Conservation (phyloP, 108 stramenopile species). For the Nitzschia putrida region DNA sequence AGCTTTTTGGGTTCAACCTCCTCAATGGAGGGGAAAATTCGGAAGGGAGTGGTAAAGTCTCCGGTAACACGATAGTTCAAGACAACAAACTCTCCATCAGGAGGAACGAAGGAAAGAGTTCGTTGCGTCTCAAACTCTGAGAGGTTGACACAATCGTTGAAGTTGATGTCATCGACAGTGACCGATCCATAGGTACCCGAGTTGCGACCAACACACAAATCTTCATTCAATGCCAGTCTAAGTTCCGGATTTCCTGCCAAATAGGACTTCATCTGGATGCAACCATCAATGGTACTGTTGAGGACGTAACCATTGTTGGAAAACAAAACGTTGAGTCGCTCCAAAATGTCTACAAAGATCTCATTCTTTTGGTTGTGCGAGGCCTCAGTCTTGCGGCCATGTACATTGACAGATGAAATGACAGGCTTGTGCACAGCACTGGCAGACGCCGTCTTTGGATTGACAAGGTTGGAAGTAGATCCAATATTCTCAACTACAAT, state of each 20-base stretch:
- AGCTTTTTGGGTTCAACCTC: slow-evolving; percentile 89
- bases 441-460: slow-evolving; percentile 96
- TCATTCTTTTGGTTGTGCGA: slow-evolving; percentile 92
- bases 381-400: slow-evolving; percentile 60
- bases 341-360: slow-evolving; percentile 99
- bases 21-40: slow-evolving; percentile 94
- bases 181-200: slow-evolving; percentile 73
- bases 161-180: slow-evolving; percentile 95
- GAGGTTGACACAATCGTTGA: slow-evolving; percentile 97
- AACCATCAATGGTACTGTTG: slow-evolving; percentile 98
- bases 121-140: slow-evolving; percentile 91
- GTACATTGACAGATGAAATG: slow-evolving; percentile 78
- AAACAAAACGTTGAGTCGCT: slow-evolving; percentile 97
- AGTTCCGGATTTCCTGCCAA: slow-evolving; percentile 97
- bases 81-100: slow-evolving; percentile 99
- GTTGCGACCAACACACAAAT: slow-evolving; percentile 92
- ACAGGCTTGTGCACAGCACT: slow-evolving; percentile 95
- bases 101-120: slow-evolving; percentile 90
- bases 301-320: slow-evolving; percentile 96
- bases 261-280: slow-evolving; percentile 96
- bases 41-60: slow-evolving; percentile 97
- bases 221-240: slow-evolving; percentile 96
- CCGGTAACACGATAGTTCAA: slow-evolving; percentile 96
- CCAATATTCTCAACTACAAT: slow-evolving; percentile 82
- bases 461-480: slow-evolving; percentile 86